Percentiles rank a stretch among this genome's conserved stretches.
Evolutionary conservation across 2,329 filamentous ascomycete genomes (phyloP).

Genomic region (Pseudopyrenochaeta lycopersici): DNA sequence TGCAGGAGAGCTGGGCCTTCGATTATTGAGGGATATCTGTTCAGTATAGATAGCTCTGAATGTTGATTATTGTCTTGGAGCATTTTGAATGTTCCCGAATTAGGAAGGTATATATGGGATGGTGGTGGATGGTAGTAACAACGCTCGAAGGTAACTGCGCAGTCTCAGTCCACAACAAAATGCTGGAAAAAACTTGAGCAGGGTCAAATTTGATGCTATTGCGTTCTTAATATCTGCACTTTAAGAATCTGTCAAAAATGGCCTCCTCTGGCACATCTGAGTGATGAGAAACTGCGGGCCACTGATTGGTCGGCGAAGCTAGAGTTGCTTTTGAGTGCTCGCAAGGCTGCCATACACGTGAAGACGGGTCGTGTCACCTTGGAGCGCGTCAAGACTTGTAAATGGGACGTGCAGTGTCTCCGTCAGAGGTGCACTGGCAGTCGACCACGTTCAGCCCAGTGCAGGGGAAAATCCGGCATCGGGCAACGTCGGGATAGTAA

Average conservation of each 20-base stretch:
- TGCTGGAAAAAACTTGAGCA: neutral
- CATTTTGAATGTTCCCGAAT: slow-evolving; percentile 36
- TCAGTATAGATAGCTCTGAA: slow-evolving; percentile 57
- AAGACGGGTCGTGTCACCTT: slow-evolving; percentile 20
- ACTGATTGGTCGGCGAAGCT: slow-evolving; percentile 38
- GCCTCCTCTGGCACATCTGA: slow-evolving; percentile 8
- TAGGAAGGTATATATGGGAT: slow-evolving; percentile 15
- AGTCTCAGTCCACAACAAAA: neutral
- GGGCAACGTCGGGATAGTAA: slow-evolving; percentile 12
- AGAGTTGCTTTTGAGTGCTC: slow-evolving; percentile 25
- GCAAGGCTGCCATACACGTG: slow-evolving; percentile 32
- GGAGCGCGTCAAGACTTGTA: slow-evolving; percentile 12
- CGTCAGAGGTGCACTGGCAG: slow-evolving; percentile 1
- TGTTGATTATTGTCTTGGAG: slow-evolving; percentile 19
- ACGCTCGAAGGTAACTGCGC: neutral
- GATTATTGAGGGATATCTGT: slow-evolving; percentile 62
- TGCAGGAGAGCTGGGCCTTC: slow-evolving; percentile 67
- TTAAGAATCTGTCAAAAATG: neutral
- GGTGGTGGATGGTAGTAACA: neutral
- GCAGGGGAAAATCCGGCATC: slow-evolving; percentile 7
- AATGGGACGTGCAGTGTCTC: slow-evolving; percentile 10
- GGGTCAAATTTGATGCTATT: neutral
- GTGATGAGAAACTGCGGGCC: slow-evolving; percentile 47
- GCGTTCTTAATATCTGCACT: slow-evolving; percentile 1
- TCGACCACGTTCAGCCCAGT: neutral